Base-by-base conservation (phyloP, 2,329 filamentous ascomycete species). In the Ophiostoma triangulosporum region DNA sequence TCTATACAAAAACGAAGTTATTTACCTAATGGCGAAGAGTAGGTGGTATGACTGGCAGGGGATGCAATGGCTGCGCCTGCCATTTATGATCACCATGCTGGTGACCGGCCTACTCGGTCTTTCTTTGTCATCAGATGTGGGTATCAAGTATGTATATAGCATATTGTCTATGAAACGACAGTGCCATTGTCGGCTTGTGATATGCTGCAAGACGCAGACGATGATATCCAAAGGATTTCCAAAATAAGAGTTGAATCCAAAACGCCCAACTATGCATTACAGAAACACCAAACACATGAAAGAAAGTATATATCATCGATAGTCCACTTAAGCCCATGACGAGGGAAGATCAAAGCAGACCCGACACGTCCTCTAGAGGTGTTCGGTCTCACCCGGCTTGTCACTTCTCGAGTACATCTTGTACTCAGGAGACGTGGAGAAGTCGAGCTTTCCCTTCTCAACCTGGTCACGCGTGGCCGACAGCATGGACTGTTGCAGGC, bases 321-420 rank as follows among this genome's bases (percentile, higher is more conserved):
- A n/a, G n/a, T n/a, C n/a, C n/a, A n/a, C n/a, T 3, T 22, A 24
- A 14, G 11, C 4, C 20, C 6, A 43, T 6, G 20, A 24, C 12
- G 2, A 35, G 11, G 14, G 3, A 14, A 15, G 32, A 35, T 15
- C 35, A 40, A 40, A 40, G 20, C 20, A 40, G 36, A 22, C 22
- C n/a, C 7, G 14, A 4, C 3, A 11, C 48, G n/a, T 26, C 31
- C 3, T 14, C 20, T 31, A 22, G 14, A 48, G 24, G 22, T 11
- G 48, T 31, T 55, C 51, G 14, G n/a, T 46, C 11, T 68, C 66
- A n/a, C 65, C 62, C 1, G 74, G 74, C 64, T 74, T 74, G 62
- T 81, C 73, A 60, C 81, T 76, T 31, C 78, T 68, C 50, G 77
- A 79, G 63, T 80, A 82, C 73, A 80, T 77, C 64, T 76, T 76